A percentile compares a stretch with the other conserved stretches of the same genome.
Conservation (phyloP, 805 yeast genomes). For the Debaryomyces maramus region DNA sequence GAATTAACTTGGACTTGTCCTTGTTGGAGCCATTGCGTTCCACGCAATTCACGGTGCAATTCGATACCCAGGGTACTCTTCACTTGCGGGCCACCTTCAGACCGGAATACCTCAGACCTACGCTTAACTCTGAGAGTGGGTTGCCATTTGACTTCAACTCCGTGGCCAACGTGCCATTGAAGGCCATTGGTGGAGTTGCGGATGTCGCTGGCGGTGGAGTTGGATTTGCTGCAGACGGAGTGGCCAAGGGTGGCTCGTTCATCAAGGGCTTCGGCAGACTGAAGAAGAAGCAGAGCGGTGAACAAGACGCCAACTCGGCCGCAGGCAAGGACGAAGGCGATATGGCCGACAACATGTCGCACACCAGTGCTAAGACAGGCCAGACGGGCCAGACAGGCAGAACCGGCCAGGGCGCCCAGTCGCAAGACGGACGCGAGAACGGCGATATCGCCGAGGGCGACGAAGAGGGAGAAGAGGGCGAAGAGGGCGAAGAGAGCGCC, state of each 20-base stretch:
- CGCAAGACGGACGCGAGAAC: conserved; percentile 1
- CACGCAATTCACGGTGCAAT: conserved; percentile 46
- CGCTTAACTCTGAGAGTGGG: conserved; percentile 40
- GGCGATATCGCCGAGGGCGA: conserved; percentile 1
- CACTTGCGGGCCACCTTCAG: conserved; percentile 52
- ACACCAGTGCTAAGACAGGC: conserved; percentile 5
- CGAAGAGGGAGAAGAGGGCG: conserved; percentile 2
- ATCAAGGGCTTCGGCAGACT: conserved; percentile 33
- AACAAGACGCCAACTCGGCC: conserved; percentile 8
- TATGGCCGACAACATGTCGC: not conserved
- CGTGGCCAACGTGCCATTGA: conserved; percentile 48
- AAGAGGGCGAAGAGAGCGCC: conserved; percentile 4
- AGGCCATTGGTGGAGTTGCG: conserved; percentile 43
- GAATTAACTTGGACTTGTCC: conserved; percentile 49
- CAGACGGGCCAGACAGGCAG: conserved; percentile 1
- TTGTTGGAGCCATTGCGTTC: conserved; percentile 46
- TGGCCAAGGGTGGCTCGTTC: conserved; percentile 49
- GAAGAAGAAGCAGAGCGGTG: conserved; percentile 11
- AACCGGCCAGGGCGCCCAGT: conserved; percentile 1
- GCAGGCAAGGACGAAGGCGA: conserved; percentile 9
- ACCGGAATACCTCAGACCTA: conserved; percentile 71
- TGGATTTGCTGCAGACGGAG: conserved; percentile 36
- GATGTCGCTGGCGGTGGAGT: conserved; percentile 36
- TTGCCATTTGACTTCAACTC: conserved; percentile 42
- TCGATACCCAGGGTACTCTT: conserved; percentile 68